Evolutionary conservation across 306 rosid species (phyloP), one percentile per base, ranked within the genome.

Genomic region (Vicia villosa): DNA sequence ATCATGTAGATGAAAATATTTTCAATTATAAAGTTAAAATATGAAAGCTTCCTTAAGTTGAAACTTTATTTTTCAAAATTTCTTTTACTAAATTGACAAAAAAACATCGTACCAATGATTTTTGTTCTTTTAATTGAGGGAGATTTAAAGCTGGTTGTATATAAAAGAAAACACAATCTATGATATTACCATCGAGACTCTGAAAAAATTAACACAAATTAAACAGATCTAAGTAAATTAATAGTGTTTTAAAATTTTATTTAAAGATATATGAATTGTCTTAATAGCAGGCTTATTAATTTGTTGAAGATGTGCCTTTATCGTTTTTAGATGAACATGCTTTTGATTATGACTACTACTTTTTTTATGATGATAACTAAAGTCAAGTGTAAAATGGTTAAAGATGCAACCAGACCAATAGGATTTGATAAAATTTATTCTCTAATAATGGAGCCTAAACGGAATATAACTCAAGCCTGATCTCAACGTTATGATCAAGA

Each of bases 71-170:
- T 46, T 4, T 11, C 3, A 72, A 59, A 12, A n/a, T n/a, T n/a
- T n/a, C n/a, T n/a, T n/a, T n/a, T n/a, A n/a, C n/a, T n/a, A n/a
- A n/a, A n/a, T n/a, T 17, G 3, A 38, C 7, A 38, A 9, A 20
- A 51, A 51, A 52, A 4, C 2, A 26, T 0, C 2, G 36, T 85
- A 92, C 98, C 92, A 91, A 24, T 81, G 95, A 96, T 74, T 79
- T 85, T 19, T 81, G 83, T 9, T 87, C 96, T 72, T 74, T 83
- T 40, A 94, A 79, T 5, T 52, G 69, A 46, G 96, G 92, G 76
- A 88, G 96, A 75, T 94, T 97, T 69, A 94, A 94, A 68, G 97
- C 96, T 20, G 95, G 95, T 80, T 94, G 99, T 6, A 49, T 73
- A 68, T 88, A 87, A 72, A 92, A 83, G 4, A 36, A 50, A 54